Base-by-base conservation (phyloP, 257 asterid genomes). In the Asclepias syriaca region DNA sequence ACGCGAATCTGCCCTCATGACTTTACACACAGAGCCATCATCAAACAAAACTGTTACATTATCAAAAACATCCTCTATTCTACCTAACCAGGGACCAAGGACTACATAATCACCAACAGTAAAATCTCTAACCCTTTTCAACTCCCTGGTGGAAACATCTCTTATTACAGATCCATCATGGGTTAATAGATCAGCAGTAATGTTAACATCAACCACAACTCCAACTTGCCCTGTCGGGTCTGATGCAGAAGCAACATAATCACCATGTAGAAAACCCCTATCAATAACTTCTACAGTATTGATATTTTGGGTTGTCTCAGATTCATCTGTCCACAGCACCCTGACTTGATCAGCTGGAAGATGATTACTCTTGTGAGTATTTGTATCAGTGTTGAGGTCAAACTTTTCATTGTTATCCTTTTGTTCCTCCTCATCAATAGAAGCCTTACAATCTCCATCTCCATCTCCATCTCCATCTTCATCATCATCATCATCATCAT, bases 71-170 rank as follows among this genome's bases (percentile, higher is more conserved):
- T 88, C 98, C 79, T 95, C 99, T 50, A 95, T 81, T 75, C 98
- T 88, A 79, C 99, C 99, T 64, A 95, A 82, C 99, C 99, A 95
- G n/a, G 96, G 96, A 74, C 98, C 99, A 70, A 85, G 91, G 73
- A 92, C 89, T 9, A 95, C 96, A 80, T 92, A 89, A 78, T 95
- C 99, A 63, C 99, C 99, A 72, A 90, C 80, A 39, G 94, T 85
- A 73, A 92, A 95, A 73, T 90, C 93, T 84, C 96, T 82, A 56
- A 95, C 79, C 56, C 99, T 94, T 74, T 65, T 86, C 82, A 95
- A 71, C 66, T 90, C 90, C 75, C 77, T 80, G 56, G 96, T 80
- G 77, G 96, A 78, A 75, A 76, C 84, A 74, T 85, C 85, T 79
- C 75, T 77, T 60, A 85, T 53, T 72, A 87, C 55, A 74, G 88